These are phyloP conservation scores for Tephrocybe sp. DNA, from an alignment of 768 basidiomycete species.

Conservation along the genomic window DNA sequence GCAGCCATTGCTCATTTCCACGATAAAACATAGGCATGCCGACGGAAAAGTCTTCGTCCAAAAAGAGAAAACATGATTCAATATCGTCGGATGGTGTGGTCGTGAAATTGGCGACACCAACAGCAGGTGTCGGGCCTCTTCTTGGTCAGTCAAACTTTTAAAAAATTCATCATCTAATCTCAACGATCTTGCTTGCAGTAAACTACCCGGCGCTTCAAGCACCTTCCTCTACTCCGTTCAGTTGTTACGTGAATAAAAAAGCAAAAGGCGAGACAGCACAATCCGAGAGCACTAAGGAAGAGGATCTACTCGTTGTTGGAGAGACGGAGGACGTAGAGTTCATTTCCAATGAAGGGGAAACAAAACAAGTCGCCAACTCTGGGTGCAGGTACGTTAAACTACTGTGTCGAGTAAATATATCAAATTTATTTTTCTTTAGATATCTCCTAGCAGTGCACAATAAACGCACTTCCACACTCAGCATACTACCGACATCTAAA, in stretches of 20 bases:
- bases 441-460: slow-evolving; percentile 86
- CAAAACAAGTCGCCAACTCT: slow-evolving; percentile 41
- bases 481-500: slow-evolving; percentile 63
- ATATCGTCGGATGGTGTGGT: slow-evolving; percentile 19
- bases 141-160: slow-evolving; percentile 27
- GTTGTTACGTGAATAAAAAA: slow-evolving; percentile 49
- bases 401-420: not conserved
- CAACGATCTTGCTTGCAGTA: slow-evolving; percentile 29
- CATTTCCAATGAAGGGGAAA: slow-evolving; percentile 60
- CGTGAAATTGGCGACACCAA: slow-evolving; percentile 28
- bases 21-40: slow-evolving; percentile 24
- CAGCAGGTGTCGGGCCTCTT: slow-evolving; percentile 32
- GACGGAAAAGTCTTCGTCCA: slow-evolving; percentile 32
- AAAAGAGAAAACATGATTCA: slow-evolving; percentile 30
- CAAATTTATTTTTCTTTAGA: slow-evolving; percentile 31
- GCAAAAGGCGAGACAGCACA: slow-evolving; percentile 20
- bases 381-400: slow-evolving; percentile 63
- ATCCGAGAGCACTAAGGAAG: slow-evolving; percentile 21
- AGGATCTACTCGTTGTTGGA: slow-evolving; percentile 62
- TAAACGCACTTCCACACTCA: slow-evolving; percentile 68
- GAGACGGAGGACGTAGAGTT: slow-evolving; percentile 87
- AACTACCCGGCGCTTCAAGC: slow-evolving; percentile 67
- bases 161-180: not conserved
- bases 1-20: not conserved
- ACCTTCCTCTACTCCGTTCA: slow-evolving; percentile 56